Percentiles rank a stretch among this genome's conserved stretches.
Conservation (phyloP, 176 grass and related monocot species). For the Triticum urartu region DNA sequence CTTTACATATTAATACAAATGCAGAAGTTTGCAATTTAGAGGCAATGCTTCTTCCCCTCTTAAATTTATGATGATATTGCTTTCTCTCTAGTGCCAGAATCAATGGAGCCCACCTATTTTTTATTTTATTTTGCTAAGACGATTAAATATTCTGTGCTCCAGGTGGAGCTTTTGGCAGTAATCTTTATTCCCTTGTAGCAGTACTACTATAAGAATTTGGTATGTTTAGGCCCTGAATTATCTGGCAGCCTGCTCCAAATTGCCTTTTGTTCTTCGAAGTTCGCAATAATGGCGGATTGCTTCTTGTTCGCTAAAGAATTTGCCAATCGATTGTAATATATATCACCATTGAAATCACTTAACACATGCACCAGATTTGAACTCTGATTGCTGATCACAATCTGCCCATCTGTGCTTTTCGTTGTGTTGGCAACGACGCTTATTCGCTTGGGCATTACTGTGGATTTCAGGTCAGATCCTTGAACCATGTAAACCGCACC, state of each 20-base stretch:
- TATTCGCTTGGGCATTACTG: slow-evolving; percentile 28
- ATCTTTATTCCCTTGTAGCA: not conserved
- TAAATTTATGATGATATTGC: not conserved
- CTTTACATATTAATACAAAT: slow-evolving; percentile 15
- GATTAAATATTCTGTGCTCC: slow-evolving; percentile 2
- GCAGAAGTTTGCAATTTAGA: not conserved
- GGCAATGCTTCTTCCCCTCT: not conserved
- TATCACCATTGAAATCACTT: slow-evolving; percentile 36
- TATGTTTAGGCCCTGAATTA: slow-evolving; percentile 1
- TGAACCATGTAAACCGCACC: slow-evolving; percentile 64
- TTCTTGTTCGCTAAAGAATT: slow-evolving; percentile 41
- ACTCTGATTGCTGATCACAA: slow-evolving; percentile 21
- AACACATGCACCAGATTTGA: slow-evolving; percentile 43
- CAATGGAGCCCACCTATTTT: not conserved
- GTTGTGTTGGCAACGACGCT: slow-evolving; percentile 25
- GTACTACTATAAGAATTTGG: slow-evolving; percentile 17
- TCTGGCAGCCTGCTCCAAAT: slow-evolving; percentile 38
- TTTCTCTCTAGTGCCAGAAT: not conserved
- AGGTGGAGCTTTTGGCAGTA: slow-evolving; percentile 22
- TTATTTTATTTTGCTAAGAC: slow-evolving; percentile 1
- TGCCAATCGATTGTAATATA: slow-evolving; percentile 49
- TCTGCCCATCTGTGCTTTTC: slow-evolving; percentile 46
- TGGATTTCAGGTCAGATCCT: slow-evolving; percentile 34
- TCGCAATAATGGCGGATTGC: slow-evolving; percentile 61
- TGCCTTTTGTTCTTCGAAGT: slow-evolving; percentile 62